phyloP scores from a whole-genome alignment of 23 red algal species.

The Agarophyton chilense region DNA sequence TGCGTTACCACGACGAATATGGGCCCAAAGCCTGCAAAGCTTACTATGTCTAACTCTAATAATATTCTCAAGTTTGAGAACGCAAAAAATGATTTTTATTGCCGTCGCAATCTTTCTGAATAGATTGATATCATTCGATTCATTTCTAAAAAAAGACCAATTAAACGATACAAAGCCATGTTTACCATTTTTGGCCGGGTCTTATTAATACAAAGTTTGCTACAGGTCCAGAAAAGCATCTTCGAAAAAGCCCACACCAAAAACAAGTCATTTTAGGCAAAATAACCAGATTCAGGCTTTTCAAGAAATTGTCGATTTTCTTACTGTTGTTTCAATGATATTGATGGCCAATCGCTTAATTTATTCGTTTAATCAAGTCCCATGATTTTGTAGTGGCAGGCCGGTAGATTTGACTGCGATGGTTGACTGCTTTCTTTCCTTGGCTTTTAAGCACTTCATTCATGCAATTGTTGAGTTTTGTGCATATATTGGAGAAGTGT shows the following conservation, averaged over 20 bases:
- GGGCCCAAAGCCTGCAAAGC: no score
- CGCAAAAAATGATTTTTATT: not conserved
- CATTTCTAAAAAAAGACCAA: not conserved
- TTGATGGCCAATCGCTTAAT: conserved; percentile 20
- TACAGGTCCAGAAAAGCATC: not conserved
- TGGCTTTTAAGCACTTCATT: conserved; percentile 7
- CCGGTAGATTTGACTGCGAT: not conserved
- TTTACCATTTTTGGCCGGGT: conserved; percentile 16
- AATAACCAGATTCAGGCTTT: not conserved
- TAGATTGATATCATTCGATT: not conserved
- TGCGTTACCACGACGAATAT: no score
- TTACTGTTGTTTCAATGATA: conserved; percentile 16
- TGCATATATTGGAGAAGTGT: conserved; percentile 13
- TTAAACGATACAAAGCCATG: not conserved
- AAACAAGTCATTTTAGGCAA: not conserved
- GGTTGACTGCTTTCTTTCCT: not conserved
- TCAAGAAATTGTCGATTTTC: conserved; percentile 12
- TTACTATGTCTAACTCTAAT: not conserved
- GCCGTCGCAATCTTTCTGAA: not conserved
- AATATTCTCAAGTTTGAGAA: not conserved
- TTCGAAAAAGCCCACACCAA: conserved; percentile 1
- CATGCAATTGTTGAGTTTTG: not conserved
- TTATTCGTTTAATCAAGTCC: no score
- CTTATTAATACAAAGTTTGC: not conserved
- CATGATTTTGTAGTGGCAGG: not conserved